Evolutionary conservation across 495 filamentous ascomycete genomes (phyloP).

Genomic region (Podospora fimiseda): DNA sequence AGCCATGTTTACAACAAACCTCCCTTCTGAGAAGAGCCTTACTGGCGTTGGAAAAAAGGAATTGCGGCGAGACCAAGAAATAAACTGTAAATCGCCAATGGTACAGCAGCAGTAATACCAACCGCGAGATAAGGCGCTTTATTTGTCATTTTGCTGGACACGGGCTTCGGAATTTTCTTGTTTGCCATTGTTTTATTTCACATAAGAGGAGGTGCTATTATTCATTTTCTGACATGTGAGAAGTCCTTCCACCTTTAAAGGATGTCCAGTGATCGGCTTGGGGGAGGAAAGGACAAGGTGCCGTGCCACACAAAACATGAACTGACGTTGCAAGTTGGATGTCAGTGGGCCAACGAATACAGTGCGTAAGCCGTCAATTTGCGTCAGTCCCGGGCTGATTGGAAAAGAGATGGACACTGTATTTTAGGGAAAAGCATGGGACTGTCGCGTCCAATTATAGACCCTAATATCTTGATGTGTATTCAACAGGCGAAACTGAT

Average conservation of each 20-base stretch:
- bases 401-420: no score
- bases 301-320: background rate
- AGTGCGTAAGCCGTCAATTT: no score
- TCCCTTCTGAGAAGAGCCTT: slow-evolving; percentile 21
- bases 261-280: no score
- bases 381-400: no score
- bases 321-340: background rate
- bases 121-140: slow-evolving; percentile 13
- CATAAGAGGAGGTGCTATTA: background rate
- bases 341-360: background rate
- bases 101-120: slow-evolving; percentile 37
- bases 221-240: no score
- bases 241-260: no score
- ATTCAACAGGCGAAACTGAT: background rate
- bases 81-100: slow-evolving; percentile 34
- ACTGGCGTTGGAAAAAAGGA: slow-evolving; percentile 56
- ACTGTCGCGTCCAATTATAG: no score
- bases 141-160: slow-evolving; percentile 5
- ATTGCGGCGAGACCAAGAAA: slow-evolving; percentile 43
- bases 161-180: background rate
- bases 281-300: no score
- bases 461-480: no score
- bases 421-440: no score
- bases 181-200: background rate
- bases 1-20: background rate